Evolutionary conservation across 2,329 filamentous ascomycete genomes (phyloP).

Genomic region (Verticillium nonalfalfae): DNA sequence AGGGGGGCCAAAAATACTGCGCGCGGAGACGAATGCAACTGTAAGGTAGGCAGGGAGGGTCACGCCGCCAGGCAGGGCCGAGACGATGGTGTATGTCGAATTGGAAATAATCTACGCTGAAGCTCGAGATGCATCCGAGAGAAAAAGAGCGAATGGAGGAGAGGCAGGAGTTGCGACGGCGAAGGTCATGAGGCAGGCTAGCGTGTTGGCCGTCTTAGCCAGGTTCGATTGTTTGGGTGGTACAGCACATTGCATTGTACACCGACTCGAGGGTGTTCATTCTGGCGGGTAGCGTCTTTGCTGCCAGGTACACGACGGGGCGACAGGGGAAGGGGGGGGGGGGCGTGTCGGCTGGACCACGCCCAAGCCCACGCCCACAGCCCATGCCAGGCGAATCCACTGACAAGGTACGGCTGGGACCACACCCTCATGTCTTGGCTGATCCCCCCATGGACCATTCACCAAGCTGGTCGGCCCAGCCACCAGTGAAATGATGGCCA

Average conservation of each 20-base stretch:
- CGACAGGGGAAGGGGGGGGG: background rate
- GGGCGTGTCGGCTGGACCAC: background rate
- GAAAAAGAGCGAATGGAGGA: background rate
- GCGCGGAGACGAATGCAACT: background rate
- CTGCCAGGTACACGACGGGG: background rate
- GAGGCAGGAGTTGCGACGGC: background rate
- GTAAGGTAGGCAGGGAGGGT: background rate
- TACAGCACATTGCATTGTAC: background rate
- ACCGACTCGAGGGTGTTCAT: background rate
- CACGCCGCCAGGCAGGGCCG: background rate
- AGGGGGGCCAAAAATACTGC: background rate
- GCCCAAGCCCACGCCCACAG: background rate
- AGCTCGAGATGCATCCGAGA: background rate
- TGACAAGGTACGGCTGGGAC: background rate
- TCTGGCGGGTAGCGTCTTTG: background rate
- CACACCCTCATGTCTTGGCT: background rate
- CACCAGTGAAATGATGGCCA: background rate
- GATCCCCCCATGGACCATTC: background rate
- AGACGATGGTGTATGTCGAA: background rate
- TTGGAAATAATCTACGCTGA: background rate
- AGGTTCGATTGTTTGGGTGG: background rate
- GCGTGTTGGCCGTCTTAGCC: background rate
- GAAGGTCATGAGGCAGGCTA: background rate
- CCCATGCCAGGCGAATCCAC: background rate
- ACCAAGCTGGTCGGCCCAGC: background rate